Base-by-base conservation (phyloP, 768 basidiomycete genomes). In the Suillus placidus region DNA sequence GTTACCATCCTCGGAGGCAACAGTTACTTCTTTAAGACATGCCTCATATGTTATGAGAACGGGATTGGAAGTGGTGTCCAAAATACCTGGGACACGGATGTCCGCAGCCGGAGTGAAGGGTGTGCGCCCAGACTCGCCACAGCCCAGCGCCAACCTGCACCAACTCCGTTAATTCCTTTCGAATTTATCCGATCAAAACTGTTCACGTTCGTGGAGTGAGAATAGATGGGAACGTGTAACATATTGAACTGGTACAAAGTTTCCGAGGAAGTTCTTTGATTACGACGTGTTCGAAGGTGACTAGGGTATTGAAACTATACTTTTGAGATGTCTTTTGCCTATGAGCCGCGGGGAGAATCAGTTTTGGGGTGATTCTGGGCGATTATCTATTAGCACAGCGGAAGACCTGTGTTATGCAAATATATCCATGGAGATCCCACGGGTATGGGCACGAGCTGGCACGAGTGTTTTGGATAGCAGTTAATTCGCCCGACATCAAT, bases 1-100 rank as follows among this genome's bases (percentile, higher is more conserved):
- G 62, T 67, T 61, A 70, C 62, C 49, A 55, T 40, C 32, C 61
- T 52, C 35, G 69, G 65, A 42, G 42, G 38, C 58, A 60, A 60
- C 26, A 42, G 58, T 60, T 60, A 42, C 58, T 60, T 60, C 38
- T 60, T 60, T 60, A 40, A 60, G 58, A 60, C 58, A 60, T 60
- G 38, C 37, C 37, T 57, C 32, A 20, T 20, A 55, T 55, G 34
- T 55, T 54, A 54, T 54, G 32, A 54, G 30, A 54, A 54, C 52
- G 54, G 54, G 54, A 55, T 55, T 55, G 54, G 34, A 55, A 55
- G 32, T 18, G 16, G 51, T 18, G 30, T 34, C 34, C 32, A 55
- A 55, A 55, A 55, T 40, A 49, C 30, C 16, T 58, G 57, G 37
- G 16, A 40, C 10, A 32, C 58, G 58, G 58, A 60, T 42, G 40